phyloP scores from a whole-genome alignment of 2,329 filamentous ascomycete genomes.

The Colletotrichum lentis region DNA sequence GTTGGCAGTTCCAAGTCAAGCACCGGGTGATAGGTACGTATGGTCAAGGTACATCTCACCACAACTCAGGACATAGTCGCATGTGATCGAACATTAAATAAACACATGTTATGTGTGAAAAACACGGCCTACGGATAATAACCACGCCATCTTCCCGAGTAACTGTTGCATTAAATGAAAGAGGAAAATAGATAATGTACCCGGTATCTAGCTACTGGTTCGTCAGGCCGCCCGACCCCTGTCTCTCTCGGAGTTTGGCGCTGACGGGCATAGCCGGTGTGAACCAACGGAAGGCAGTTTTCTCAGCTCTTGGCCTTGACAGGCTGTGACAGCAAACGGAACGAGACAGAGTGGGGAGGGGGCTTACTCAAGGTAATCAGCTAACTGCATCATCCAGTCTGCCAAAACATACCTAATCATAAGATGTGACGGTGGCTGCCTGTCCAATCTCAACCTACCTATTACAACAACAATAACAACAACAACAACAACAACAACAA shows the following conservation, averaged over 20 bases:
- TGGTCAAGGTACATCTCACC: too few relatives aligned
- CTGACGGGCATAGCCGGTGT: slow-evolving; percentile 1
- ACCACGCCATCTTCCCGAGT: neutral
- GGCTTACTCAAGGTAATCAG: too few relatives aligned
- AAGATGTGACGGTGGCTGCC: neutral
- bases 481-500: too few relatives aligned
- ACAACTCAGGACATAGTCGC: too few relatives aligned
- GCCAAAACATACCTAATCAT: neutral
- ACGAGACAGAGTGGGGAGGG: neutral
- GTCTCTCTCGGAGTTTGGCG: slow-evolving; percentile 1
- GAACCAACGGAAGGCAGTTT: slow-evolving; percentile 6
- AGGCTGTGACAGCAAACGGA: neutral
- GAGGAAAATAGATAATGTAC: neutral
- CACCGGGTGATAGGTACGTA: too few relatives aligned
- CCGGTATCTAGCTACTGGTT: neutral
- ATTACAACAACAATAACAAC: neutral
- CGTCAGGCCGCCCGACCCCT: neutral
- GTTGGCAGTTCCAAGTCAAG: too few relatives aligned
- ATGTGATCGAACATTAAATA: too few relatives aligned
- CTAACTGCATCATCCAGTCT: neutral
- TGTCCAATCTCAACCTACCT: too few relatives aligned
- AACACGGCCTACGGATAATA: too few relatives aligned
- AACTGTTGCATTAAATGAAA: neutral
- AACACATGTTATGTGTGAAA: too few relatives aligned
- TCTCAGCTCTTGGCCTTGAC: neutral